A percentile compares a stretch with the other conserved stretches of the same genome.
These are phyloP conservation scores for Coemansia sp. DNA, from an alignment of 192 early-diverging fungal genomes.

Conservation along the genomic window DNA sequence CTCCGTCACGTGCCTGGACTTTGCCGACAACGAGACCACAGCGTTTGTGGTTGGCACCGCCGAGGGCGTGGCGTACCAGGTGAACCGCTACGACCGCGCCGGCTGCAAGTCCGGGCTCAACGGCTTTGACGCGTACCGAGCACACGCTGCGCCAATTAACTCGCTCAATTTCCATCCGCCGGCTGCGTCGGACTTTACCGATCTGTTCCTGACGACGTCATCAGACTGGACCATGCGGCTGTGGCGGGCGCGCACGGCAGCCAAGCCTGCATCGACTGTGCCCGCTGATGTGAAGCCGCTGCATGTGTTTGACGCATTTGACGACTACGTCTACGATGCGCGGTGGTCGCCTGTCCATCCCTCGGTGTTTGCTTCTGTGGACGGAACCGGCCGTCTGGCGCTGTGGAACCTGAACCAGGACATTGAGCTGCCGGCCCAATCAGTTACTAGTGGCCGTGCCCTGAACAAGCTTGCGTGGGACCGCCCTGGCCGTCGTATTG, in stretches of 20 bases:
- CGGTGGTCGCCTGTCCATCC: conserved; percentile 98
- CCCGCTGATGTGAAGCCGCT: conserved; percentile 60
- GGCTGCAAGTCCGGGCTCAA: conserved; percentile 97
- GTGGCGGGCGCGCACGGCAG: conserved; percentile 74
- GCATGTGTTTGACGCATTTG: conserved; percentile 86
- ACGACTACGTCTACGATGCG: conserved; percentile 98
- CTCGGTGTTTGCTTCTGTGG: conserved; percentile 86
- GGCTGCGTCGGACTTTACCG: conserved; percentile 71
- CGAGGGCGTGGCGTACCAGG: conserved; percentile 92
- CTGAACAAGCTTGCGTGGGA: conserved; percentile 96
- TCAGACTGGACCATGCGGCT: conserved; percentile 98
- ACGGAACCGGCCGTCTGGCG: conserved; percentile 86
- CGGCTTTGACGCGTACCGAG: conserved; percentile 77
- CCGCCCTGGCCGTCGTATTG: conserved; percentile 78
- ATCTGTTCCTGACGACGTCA: conserved; percentile 87
- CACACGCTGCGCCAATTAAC: conserved; percentile 87
- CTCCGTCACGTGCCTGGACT: conserved; percentile 85
- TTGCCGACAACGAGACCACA: conserved; percentile 90
- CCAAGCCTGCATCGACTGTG: conserved; percentile 46
- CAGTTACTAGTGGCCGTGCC: conserved; percentile 59
- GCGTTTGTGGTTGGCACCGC: conserved; percentile 96
- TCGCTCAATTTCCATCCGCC: conserved; percentile 91
- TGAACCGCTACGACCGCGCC: conserved; percentile 92
- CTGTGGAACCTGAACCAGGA: conserved; percentile 94
- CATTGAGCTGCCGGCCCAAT: conserved; percentile 65